Conservation (phyloP, 352 stramenopile species). For the Phytopythium montanum region DNA sequence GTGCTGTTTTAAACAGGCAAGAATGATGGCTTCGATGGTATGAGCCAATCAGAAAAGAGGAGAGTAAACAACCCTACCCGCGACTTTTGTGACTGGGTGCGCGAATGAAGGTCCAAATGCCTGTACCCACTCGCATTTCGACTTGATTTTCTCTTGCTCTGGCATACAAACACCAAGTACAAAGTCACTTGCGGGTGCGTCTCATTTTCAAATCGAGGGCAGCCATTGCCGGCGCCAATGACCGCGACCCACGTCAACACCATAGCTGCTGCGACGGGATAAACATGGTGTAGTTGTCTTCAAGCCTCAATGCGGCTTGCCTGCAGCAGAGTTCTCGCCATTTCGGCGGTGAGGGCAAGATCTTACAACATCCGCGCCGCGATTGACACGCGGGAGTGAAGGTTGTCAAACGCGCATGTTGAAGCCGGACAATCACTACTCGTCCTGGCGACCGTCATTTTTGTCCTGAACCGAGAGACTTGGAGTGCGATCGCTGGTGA, state of each 20-base stretch:
- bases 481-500: no score
- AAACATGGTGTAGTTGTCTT: no score
- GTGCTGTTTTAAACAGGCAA: background rate
- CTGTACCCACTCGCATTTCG: background rate
- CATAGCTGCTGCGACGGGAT: no score
- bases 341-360: background rate
- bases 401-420: background rate
- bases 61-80: background rate
- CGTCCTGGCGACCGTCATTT: no score
- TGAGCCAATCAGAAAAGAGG: background rate
- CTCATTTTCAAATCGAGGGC: background rate
- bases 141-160: background rate
- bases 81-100: background rate
- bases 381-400: background rate
- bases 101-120: slow-evolving; percentile 9
- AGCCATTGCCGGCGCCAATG: background rate
- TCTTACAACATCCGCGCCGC: background rate
- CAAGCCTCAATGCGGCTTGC: no score
- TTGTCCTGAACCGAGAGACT: no score
- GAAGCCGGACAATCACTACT: slow-evolving; percentile 1
- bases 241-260: background rate
- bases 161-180: slow-evolving; percentile 1
- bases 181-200: background rate
- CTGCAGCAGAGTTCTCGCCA: no score
- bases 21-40: background rate